phyloP scores from a whole-genome alignment of 495 filamentous ascomycete species.

The Neurospora sp. region DNA sequence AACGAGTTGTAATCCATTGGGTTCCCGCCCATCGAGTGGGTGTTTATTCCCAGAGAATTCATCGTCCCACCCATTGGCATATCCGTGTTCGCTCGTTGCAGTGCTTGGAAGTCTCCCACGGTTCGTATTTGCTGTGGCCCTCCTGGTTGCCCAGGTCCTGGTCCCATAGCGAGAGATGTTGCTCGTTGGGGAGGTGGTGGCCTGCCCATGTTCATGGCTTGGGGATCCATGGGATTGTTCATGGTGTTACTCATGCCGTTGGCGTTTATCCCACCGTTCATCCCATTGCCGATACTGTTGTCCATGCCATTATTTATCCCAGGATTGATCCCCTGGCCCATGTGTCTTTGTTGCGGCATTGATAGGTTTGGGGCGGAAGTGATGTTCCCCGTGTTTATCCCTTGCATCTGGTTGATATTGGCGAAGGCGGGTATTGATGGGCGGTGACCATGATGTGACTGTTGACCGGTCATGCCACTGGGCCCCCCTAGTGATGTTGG shows the following conservation, averaged over 20 bases:
- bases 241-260: neutral
- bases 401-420: conserved; percentile 25
- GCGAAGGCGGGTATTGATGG: conserved; percentile 22
- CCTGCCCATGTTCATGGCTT: conserved; percentile 25
- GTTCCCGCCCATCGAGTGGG: conserved; percentile 16
- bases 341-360: conserved; percentile 19
- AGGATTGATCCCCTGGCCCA: conserved; percentile 23
- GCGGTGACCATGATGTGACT: conserved; percentile 22
- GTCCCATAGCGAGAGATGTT: conserved; percentile 30
- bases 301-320: conserved; percentile 19
- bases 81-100: conserved; percentile 34
- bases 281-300: conserved; percentile 10
- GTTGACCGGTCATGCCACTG: conserved; percentile 24
- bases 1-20: conserved; percentile 24
- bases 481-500: conserved; percentile 19
- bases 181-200: conserved; percentile 26
- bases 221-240: conserved; percentile 8
- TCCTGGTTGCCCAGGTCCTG: neutral
- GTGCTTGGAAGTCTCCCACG: conserved; percentile 36
- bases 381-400: conserved; percentile 22
- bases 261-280: neutral
- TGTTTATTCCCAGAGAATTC: conserved; percentile 20
- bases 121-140: conserved; percentile 28
- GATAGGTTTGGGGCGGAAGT: conserved; percentile 19
- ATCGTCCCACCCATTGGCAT: conserved; percentile 20